Percentiles rank a stretch among this genome's conserved stretches.
Conservation (phyloP, 257 asterid species). For the Nicotiana benthamiana region DNA sequence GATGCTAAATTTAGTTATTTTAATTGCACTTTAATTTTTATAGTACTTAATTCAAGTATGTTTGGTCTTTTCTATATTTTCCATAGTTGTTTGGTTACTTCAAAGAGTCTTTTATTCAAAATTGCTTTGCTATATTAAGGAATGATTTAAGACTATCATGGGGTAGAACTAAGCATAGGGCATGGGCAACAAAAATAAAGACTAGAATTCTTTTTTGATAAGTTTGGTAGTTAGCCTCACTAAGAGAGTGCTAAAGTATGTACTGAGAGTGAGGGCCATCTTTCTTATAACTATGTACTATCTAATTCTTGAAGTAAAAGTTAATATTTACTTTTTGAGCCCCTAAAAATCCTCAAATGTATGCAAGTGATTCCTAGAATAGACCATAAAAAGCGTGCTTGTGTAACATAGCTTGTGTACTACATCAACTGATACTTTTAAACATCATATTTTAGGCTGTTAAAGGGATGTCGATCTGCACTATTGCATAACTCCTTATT, state of each 20-base stretch:
- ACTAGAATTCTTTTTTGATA: neutral
- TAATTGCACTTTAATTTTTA: too few relatives aligned
- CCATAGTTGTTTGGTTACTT: too few relatives aligned
- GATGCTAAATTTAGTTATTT: too few relatives aligned
- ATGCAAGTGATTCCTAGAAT: neutral
- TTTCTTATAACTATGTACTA: neutral
- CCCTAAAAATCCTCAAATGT: neutral
- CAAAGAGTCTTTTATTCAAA: too few relatives aligned
- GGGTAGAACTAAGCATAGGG: neutral
- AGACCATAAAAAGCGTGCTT: neutral
- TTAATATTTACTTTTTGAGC: neutral
- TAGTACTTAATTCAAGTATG: too few relatives aligned
- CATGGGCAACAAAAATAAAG: neutral
- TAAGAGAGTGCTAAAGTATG: neutral
- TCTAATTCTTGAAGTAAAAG: neutral
- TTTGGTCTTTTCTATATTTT: too few relatives aligned
- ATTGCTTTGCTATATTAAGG: neutral
- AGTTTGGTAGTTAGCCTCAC: neutral
- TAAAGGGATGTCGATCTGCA: neutral
- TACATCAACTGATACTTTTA: neutral
- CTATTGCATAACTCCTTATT: neutral
- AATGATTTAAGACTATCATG: neutral
- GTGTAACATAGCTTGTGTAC: neutral
- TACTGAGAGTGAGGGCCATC: neutral
- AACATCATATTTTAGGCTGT: neutral